phyloP scores from a whole-genome alignment of 805 yeast species.

The Scheffersomyces stipitis region DNA sequence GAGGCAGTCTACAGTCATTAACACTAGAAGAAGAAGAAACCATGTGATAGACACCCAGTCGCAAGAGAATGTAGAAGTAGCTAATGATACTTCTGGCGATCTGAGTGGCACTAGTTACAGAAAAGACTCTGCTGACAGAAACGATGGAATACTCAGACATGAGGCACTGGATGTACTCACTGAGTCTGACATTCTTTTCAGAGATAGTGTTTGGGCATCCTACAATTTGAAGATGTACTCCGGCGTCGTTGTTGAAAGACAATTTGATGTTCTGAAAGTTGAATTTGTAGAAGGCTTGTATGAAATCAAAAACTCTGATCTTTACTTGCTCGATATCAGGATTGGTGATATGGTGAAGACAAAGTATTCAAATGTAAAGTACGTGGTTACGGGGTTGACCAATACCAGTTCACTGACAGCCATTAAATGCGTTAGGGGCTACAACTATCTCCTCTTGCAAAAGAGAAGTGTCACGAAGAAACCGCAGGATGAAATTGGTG shows the following conservation, averaged over 20 bases:
- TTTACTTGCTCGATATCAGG: slow-evolving; percentile 50
- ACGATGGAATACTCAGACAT: slow-evolving; percentile 5
- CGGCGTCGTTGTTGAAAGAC: slow-evolving; percentile 37
- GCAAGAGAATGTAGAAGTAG: slow-evolving; percentile 1
- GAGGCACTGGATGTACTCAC: slow-evolving; percentile 10
- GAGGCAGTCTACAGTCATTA: neutral
- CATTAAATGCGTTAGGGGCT: slow-evolving; percentile 62
- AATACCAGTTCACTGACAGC: slow-evolving; percentile 9
- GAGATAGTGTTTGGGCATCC: slow-evolving; percentile 53
- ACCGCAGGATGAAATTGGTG: slow-evolving; percentile 18
- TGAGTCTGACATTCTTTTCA: slow-evolving; percentile 11
- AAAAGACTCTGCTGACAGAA: no score
- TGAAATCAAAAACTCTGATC: slow-evolving; percentile 35
- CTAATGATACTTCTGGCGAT: neutral
- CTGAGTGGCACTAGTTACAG: neutral
- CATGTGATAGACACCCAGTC: slow-evolving; percentile 16
- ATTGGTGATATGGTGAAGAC: slow-evolving; percentile 55
- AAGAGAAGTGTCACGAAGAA: slow-evolving; percentile 14
- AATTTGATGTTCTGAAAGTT: slow-evolving; percentile 30
- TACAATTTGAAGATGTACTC: slow-evolving; percentile 51
- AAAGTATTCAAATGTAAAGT: slow-evolving; percentile 28
- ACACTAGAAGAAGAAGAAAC: slow-evolving; percentile 7
- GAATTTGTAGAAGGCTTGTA: slow-evolving; percentile 40
- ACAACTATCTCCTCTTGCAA: slow-evolving; percentile 45
- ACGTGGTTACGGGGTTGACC: slow-evolving; percentile 47